Evolutionary conservation across 495 filamentous ascomycete species (phyloP), one percentile per base, ranked within the genome.

Genomic region (Baudoinia panamericana): DNA sequence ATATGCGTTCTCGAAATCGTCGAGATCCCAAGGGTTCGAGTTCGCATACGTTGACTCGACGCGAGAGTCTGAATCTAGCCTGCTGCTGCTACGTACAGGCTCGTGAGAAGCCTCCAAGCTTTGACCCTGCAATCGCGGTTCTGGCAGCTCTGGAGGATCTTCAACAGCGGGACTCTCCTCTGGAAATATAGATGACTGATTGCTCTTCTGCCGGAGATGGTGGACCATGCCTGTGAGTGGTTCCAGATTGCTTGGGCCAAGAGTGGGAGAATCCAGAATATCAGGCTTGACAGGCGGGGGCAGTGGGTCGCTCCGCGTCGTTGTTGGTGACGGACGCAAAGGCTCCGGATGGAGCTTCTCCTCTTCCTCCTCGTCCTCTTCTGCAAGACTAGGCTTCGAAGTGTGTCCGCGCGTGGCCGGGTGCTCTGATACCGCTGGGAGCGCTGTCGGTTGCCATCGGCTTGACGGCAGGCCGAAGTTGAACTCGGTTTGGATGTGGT

Each of bases 211-310:
- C 17, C 90, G 79, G 11, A 99, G 68, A 60, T 96, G 92, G 41
- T 85, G 78, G 26, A 95, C 77, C 58, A 95, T 70, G 15, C 82
- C 81, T 53, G 76, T 85, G 15, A 95, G 66, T 10, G 81, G 83
- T 36, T 75, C 61, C 0, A 67, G 67, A 9, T 31, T 39, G 31
- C 39, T 32, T 10, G 83, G 74, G 8, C 80, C 80, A 3, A 94
- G 61, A 9, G 84, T 93, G 1, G 88, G 86, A 0, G 87, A 93
- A 53, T 95, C 84, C 12, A 58, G 11, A n/a, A 50, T 49, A 2
- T 46, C 21, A 6, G 24, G 7, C 12, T 28, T 23, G n/a, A 28
- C 9, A 15, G 38, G 17, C 6, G 26, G 2, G 6, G 4, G 5
- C 9, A 25, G 8, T 5, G 43, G 26, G 11, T 48, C 39, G 11